Evolutionary conservation across 1,284 basidiomycete species (phyloP).

Genomic region (Sporisorium iseilematis-ciliati): DNA sequence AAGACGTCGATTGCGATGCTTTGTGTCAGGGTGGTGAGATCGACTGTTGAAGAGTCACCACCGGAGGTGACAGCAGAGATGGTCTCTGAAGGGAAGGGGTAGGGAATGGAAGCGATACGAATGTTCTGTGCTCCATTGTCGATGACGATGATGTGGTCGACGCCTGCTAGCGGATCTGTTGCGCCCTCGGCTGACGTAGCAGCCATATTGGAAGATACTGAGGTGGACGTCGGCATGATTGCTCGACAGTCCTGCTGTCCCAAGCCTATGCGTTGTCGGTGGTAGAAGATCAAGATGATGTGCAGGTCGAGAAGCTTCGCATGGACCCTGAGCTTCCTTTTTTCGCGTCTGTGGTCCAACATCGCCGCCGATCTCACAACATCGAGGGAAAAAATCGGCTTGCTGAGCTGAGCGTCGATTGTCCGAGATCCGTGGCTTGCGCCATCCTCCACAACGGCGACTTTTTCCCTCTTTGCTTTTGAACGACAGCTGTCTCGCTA

Average conservation of each 20-base stretch:
- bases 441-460: conserved; percentile 15
- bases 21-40: conserved; percentile 7
- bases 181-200: not conserved
- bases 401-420: conserved; percentile 12
- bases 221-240: conserved; percentile 12
- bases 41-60: not conserved
- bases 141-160: conserved; percentile 43
- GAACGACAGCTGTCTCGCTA: conserved; percentile 10
- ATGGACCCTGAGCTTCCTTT: conserved; percentile 24
- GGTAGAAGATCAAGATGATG: not conserved
- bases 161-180: conserved; percentile 21
- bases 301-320: not conserved
- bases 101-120: conserved; percentile 43
- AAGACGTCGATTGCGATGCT: conserved; percentile 7
- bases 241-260: not conserved
- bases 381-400: not conserved
- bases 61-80: conserved; percentile 6
- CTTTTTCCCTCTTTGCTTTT: conserved; percentile 1
- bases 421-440: not conserved
- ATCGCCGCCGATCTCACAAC: conserved; percentile 9
- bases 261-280: conserved; percentile 2
- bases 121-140: conserved; percentile 50
- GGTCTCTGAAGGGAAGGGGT: conserved; percentile 14
- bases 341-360: not conserved
- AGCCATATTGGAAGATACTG: not conserved